Evolutionary conservation across 2,329 filamentous ascomycete genomes (phyloP), one percentile per base, ranked within the genome.

Genomic region (Paecilomyces niveus): DNA sequence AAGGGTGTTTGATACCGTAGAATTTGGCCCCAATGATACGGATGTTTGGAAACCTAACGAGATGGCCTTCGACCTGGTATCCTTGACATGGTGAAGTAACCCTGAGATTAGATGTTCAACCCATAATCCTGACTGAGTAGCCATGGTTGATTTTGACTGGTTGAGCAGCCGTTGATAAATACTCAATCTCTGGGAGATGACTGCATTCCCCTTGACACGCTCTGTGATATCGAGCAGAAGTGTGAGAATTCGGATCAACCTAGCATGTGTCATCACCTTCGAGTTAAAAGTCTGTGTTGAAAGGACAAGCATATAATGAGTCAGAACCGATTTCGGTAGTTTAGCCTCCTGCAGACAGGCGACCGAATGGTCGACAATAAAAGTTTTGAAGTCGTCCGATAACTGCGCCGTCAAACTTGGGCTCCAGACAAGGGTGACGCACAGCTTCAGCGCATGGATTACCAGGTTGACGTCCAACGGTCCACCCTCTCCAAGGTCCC

Each of bases 301-400:
- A 13, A 96, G 79, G 5, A 95, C 81, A 62, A 92, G 88, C 80
- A 97, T 86, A 64, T 96, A 82, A 64, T 89, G 87, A 35, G 89
- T 89, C 31, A 89, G 80, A 9, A 96, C 79, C 15, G 90, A 86
- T 67, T 97, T 97, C 0, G 92, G 84, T 15, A 85, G 78, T 3
- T 81, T 78, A 2, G 80, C 71, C 60, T 93, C 86, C 65, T 89
- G 84, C 56, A 96, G 85, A 9, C 84, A 85, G 54, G 83, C 83
- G 61, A 95, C 89, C 56, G 88, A 86, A 63, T 92, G 87, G 58
- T 97, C 92, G 45, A 96, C 76, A 56, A 97, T 81, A 70, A 90
- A 94, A 15, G 85, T 74, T 56, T 86, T 87, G 70, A 96, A 96
- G 29, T 96, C 91, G 57, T 87, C 85, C 11, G 89, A 82, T 50